Evolutionary conservation across 345 rosid species (phyloP).

Genomic region (Dipteronia dyeriana): DNA sequence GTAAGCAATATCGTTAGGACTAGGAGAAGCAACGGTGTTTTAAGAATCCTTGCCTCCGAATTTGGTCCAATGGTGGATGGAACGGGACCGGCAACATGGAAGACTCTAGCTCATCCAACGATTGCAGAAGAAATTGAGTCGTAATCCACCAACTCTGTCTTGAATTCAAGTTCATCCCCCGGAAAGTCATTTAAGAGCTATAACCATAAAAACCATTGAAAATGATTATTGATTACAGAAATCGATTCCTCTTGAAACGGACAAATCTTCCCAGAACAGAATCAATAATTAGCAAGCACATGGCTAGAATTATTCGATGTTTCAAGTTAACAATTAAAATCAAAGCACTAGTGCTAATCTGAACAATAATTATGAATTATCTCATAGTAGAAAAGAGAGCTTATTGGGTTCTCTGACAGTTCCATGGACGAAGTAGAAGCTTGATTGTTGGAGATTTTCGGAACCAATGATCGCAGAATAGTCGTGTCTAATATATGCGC

Average conservation of each 20-base stretch:
- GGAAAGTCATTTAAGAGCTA: neutral
- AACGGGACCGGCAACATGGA: conserved; percentile 75
- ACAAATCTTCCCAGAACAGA: too few species aligned
- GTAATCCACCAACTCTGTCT: conserved; percentile 66
- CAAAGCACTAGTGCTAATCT: neutral
- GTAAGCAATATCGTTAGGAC: too few species aligned
- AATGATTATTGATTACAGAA: neutral
- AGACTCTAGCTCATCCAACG: conserved; percentile 55
- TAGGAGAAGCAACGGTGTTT: too few species aligned
- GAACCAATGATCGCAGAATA: too few species aligned
- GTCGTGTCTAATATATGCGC: too few species aligned
- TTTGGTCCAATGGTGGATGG: conserved; percentile 42
- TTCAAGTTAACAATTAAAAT: neutral
- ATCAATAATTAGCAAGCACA: too few species aligned
- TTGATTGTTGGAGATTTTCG: too few species aligned
- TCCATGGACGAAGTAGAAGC: conserved; percentile 62
- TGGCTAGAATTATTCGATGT: neutral
- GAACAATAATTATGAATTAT: too few species aligned
- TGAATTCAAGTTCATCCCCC: conserved; percentile 49
- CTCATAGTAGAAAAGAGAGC: neutral
- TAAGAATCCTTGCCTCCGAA: conserved; percentile 34
- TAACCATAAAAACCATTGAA: neutral
- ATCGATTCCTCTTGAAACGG: too few species aligned
- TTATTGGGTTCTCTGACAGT: conserved; percentile 59
- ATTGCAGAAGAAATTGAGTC: conserved; percentile 46